These are phyloP conservation scores for Whalleya microplaca DNA, from an alignment of 2,329 filamentous ascomycete species.

Conservation along the genomic window DNA sequence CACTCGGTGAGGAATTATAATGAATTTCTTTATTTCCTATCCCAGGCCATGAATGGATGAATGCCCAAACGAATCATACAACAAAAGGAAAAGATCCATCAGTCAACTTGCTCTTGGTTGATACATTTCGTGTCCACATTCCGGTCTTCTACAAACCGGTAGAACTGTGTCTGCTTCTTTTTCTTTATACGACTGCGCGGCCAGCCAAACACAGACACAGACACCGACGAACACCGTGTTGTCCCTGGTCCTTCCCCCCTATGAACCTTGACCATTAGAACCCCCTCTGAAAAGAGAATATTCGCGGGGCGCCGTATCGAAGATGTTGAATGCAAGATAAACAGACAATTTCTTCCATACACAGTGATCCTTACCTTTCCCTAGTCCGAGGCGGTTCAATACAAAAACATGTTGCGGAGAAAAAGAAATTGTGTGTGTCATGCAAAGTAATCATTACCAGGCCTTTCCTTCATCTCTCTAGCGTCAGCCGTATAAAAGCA, in stretches of 20 bases:
- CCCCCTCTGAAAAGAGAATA: constrained; percentile 11
- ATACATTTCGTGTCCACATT: constrained; percentile 16
- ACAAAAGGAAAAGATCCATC: constrained; percentile 29
- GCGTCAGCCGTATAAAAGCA: not conserved
- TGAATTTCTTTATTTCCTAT: constrained; percentile 41
- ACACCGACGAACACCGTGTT: not conserved
- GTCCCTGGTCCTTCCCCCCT: not conserved
- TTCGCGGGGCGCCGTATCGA: constrained; percentile 23
- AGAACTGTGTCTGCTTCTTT: not conserved
- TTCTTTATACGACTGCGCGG: not conserved
- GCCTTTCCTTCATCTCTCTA: constrained; percentile 3
- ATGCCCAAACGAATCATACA: constrained; percentile 30
- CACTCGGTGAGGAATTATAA: constrained; percentile 26
- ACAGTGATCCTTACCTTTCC: constrained; percentile 11
- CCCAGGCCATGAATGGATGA: constrained; percentile 34
- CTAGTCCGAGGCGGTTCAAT: constrained; percentile 9
- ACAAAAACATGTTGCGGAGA: constrained; percentile 13
- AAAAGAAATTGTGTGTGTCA: constrained; percentile 25
- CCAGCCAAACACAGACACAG: constrained; percentile 7
- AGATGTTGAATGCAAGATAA: constrained; percentile 28
- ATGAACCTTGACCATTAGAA: not conserved
- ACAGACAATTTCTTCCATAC: constrained; percentile 4
- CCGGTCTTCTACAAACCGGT: constrained; percentile 5
- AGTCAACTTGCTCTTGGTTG: constrained; percentile 27
- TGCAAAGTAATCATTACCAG: constrained; percentile 34